These are phyloP conservation scores for Jaltomata sinuosa DNA, from an alignment of 257 asterid species.

Conservation along the genomic window DNA sequence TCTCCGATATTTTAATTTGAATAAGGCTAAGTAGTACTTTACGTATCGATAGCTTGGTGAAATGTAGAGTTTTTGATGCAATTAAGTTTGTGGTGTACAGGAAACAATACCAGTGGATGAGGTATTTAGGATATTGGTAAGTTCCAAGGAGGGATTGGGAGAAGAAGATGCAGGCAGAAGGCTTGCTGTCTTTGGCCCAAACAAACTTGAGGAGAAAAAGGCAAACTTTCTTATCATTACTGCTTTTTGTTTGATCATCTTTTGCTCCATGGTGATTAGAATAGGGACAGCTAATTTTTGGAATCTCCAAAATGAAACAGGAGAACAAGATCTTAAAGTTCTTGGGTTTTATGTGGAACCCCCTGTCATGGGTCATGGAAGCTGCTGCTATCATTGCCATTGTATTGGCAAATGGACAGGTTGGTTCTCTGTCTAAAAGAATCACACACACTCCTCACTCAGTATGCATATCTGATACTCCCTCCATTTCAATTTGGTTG, in stretches of 20 bases:
- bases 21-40: neutral
- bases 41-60: neutral
- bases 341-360: conserved; percentile 82
- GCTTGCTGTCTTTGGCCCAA: conserved; percentile 63
- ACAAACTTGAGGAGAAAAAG: conserved; percentile 87
- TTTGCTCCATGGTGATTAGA: neutral
- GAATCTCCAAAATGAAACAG: conserved; percentile 13
- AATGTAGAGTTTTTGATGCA: neutral
- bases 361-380: conserved; percentile 78
- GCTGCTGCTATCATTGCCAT: conserved; percentile 73
- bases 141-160: conserved; percentile 59
- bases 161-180: conserved; percentile 47
- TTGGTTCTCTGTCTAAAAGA: neutral
- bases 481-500: too few species aligned
- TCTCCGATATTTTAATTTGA: neutral
- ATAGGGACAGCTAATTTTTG: neutral
- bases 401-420: conserved; percentile 53
- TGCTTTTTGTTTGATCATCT: neutral
- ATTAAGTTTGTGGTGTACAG: conserved; percentile 14
- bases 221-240: conserved; percentile 8
- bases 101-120: conserved; percentile 73
- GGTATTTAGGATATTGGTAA: conserved; percentile 58
- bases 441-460: neutral
- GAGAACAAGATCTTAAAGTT: conserved; percentile 58
- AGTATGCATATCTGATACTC: neutral